Evolutionary conservation across 2,329 filamentous ascomycete species (phyloP).

Genomic region (Beauveria australis): DNA sequence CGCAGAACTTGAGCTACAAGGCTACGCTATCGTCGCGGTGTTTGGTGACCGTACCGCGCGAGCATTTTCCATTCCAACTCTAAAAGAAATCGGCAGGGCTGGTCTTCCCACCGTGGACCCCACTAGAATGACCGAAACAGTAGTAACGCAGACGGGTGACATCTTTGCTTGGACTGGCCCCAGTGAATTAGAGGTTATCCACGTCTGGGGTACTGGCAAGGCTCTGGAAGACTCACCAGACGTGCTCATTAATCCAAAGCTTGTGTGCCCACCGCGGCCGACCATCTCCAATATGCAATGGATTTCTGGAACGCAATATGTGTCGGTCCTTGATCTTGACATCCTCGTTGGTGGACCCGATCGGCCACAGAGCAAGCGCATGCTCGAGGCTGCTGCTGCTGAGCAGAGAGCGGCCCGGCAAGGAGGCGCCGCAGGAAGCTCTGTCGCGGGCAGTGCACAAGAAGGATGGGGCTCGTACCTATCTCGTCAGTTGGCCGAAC

Average conservation of each 20-base stretch:
- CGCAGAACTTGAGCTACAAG: conserved; percentile 64
- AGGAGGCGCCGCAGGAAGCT: conserved; percentile 20
- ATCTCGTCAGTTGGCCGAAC: conserved; percentile 76
- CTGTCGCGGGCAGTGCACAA: conserved; percentile 24
- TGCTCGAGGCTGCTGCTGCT: conserved; percentile 69
- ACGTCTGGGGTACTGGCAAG: conserved; percentile 72
- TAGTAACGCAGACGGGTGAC: conserved; percentile 70
- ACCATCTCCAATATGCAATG: conserved; percentile 95
- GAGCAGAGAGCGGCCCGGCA: conserved; percentile 56
- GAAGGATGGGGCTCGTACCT: conserved; percentile 75
- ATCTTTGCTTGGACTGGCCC: conserved; percentile 84
- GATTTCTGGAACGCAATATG: conserved; percentile 89
- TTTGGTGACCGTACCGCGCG: conserved; percentile 76
- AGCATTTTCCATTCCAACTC: conserved; percentile 75
- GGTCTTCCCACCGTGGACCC: conserved; percentile 65
- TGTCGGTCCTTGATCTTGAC: conserved; percentile 82
- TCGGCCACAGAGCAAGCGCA: conserved; percentile 79
- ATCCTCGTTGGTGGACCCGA: conserved; percentile 83
- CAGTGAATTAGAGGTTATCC: conserved; percentile 74
- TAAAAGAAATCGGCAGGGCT: conserved; percentile 72
- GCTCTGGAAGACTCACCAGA: conserved; percentile 58
- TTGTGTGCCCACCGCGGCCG: conserved; percentile 67
- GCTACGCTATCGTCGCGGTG: conserved; percentile 71
- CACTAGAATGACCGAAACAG: conserved; percentile 58
- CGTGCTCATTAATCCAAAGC: conserved; percentile 68